Evolutionary conservation across 768 basidiomycete species (phyloP), one percentile per base, ranked within the genome.

Genomic region (Holtermanniella nyarrowii): DNA sequence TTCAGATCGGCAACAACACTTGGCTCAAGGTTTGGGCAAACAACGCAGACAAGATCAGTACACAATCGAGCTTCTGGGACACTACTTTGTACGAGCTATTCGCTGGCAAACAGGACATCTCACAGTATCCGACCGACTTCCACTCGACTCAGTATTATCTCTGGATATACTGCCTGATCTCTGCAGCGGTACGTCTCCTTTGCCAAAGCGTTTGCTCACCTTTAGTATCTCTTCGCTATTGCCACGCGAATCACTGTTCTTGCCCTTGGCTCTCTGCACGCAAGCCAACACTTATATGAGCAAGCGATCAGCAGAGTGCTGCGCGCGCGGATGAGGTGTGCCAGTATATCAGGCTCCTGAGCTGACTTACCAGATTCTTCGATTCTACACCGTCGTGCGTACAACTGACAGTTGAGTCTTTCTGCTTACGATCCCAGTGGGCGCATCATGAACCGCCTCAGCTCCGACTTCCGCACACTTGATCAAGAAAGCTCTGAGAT

Each of bases 391-490:
- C 59, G 21, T 66, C 60, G 58, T 59, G 41, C 51, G 59, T 59
- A 1, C 18, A 23, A 1, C 37, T 46, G 44, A 46, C 40, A 23
- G 24, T 49, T 39, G 20, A 48, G 26, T 41, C 14, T 16, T 27
- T 22, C 39, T 25, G 26, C 4, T 48, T 22, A 45, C 18, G 7
- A 84, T 85, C 60, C 74, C 1, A 80, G 83, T 37, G 86, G 86
- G 10, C 75, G 84, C 5, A 84, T 88, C 58, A 75, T 85, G 37
- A 87, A 88, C 61, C 78, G 88, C 16, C 85, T 88, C 62, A 84
- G 83, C 0, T 88, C 88, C 74, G 85, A 88, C 59, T 82, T 88
- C 61, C 81, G 81, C 47, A 82, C 81, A 4, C 80, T 87, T 41
- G 86, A 88, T 62, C 76, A 78, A 18, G 66, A 63, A 51, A 57